These are phyloP conservation scores for Wallacemonas sp. DNA, from an alignment of 208 protist species.

Conservation along the genomic window DNA sequence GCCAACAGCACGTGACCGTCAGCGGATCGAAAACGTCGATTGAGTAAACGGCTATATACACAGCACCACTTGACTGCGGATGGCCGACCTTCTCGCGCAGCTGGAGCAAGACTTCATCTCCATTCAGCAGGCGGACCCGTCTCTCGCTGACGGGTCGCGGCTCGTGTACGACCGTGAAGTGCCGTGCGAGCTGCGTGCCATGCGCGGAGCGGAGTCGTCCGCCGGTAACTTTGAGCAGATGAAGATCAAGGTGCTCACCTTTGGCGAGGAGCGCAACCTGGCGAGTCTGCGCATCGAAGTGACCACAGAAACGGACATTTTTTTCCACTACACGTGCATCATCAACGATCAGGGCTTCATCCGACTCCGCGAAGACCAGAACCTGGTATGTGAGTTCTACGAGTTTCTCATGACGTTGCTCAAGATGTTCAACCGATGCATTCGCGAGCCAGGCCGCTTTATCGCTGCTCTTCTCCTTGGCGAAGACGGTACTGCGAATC, in stretches of 20 bases:
- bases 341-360: constrained; percentile 87
- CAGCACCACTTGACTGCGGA: no score
- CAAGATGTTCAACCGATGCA: constrained; percentile 93
- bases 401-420: constrained; percentile 92
- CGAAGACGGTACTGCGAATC: constrained; percentile 76
- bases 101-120: constrained; percentile 90
- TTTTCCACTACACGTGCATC: constrained; percentile 93
- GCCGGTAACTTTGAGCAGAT: constrained; percentile 89
- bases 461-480: constrained; percentile 85
- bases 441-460: constrained; percentile 86
- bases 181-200: constrained; percentile 86
- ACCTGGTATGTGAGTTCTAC: constrained; percentile 92
- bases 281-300: constrained; percentile 82
- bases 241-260: constrained; percentile 89
- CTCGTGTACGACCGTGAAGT: constrained; percentile 93
- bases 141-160: constrained; percentile 82
- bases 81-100: constrained; percentile 78
- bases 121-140: constrained; percentile 92
- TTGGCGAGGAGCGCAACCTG: constrained; percentile 79
- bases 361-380: constrained; percentile 86
- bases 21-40: no score
- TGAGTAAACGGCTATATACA: no score
- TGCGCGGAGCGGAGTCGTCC: constrained; percentile 60
- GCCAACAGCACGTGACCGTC: no score
- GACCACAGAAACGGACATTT: constrained; percentile 91